A percentile compares a stretch with the other conserved stretches of the same genome.
Conservation (phyloP, 352 stramenopile species). For the Globisporangium uncinulatum region DNA sequence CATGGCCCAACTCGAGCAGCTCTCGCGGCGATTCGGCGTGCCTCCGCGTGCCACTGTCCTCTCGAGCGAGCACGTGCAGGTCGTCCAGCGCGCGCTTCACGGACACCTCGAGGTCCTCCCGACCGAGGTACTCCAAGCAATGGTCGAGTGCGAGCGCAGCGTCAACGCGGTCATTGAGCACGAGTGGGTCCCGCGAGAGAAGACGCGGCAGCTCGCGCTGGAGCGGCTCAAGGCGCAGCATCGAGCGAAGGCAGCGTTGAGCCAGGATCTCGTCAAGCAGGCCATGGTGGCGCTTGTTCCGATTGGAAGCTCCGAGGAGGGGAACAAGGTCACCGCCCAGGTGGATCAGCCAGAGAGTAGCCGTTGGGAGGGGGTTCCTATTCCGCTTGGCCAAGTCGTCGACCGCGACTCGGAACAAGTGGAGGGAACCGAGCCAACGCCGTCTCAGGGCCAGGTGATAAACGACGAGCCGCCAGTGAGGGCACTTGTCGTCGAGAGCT, state of each 20-base stretch:
- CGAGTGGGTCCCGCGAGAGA: conserved; percentile 57
- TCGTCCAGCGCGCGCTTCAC: conserved; percentile 53
- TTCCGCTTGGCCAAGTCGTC: not conserved
- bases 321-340: not conserved
- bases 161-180: conserved; percentile 43
- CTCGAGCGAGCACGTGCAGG: conserved; percentile 35
- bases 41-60: conserved; percentile 29
- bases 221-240: conserved; percentile 30
- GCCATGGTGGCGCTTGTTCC: conserved; percentile 31
- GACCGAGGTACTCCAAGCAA: conserved; percentile 42
- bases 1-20: conserved; percentile 35
- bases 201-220: conserved; percentile 35
- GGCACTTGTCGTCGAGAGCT: no score
- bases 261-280: conserved; percentile 43
- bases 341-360: no score
- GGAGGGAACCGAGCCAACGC: not conserved
- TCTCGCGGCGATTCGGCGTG: conserved; percentile 40
- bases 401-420: not conserved
- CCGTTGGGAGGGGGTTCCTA: no score
- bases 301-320: no score
- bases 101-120: conserved; percentile 55
- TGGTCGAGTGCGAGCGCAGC: conserved; percentile 43
- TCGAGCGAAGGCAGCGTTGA: conserved; percentile 28
- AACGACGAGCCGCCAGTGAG: not conserved
- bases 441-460: not conserved